Evolutionary conservation across 805 yeast genomes (phyloP), one percentile per base, ranked within the genome.

Genomic region (Isabelozyma gotoi): DNA sequence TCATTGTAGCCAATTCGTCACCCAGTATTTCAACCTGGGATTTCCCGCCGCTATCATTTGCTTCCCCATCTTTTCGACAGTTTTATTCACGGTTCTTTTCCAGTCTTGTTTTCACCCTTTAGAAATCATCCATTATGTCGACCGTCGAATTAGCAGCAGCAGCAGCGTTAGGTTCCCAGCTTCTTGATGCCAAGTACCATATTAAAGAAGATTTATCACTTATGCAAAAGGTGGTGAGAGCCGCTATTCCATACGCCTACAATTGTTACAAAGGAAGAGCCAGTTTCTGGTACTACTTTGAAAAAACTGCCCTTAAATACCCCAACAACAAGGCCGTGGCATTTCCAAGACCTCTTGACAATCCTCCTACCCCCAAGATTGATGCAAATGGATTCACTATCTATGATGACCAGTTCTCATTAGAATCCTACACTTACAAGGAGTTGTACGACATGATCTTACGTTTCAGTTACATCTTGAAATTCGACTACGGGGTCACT

Each of bases 251-350:
- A 2, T 82, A 74, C 50, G 60, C 68, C 7, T 63, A 63, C 50
- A 58, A 58, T 39, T 53, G 60, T 11, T 56, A 57, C 33, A 54
- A 71, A 19, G 73, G 72, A 33, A 67, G 62, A 42, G 79, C 83
- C 41, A 82, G 83, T 52, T 76, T 77, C 53, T 89, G 94, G 90
- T 84, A 87, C 59, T 50, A 66, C 14, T 80, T 89, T 51, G 95
- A 85, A 51, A 50, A 65, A 19, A 63, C 76, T n/a, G 90, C 75
- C 3, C 43, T 56, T 19, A 60, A 64, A 42, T 55, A 77, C 48
- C 81, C 85, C 4, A 62, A 80, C 49, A 72, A 72, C 32, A 56
- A 63, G 14, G 95, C 92, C 1, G 58, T 91, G n/a, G 68, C 79
- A 2, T 90, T 82, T 56, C 76, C 85, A 5, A 70, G 80, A 49